Base-by-base conservation (phyloP, 192 early-diverging fungal genomes). In the Ramicandelaber brevisporus region DNA sequence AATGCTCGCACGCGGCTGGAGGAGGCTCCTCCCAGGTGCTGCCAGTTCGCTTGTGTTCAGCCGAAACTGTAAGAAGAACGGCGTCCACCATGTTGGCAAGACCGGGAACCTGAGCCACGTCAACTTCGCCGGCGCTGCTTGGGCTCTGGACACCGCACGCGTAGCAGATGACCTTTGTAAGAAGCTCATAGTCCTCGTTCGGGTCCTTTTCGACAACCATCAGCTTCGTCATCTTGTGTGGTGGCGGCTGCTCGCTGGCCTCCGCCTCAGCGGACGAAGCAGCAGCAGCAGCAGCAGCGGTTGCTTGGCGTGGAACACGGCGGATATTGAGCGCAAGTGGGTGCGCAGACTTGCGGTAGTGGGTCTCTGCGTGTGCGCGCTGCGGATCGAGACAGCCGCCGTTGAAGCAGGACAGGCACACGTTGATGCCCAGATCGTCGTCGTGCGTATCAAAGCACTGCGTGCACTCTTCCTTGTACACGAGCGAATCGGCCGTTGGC, bases 391-490 rank as follows among this genome's bases (percentile, higher is more conserved):
- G 36, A 36, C 88, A 93, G 2, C 74, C 79, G 17, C 84, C 88
- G 36, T 95, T 89, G 46, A 85, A 97, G 57, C 92, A 97, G 6
- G 63, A 61, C 17, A 97, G 54, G 36, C 92, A 97, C 8, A 97
- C 86, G 43, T 93, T 75, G 34, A 97, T 49, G 18, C 92, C 92
- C 17, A 41, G 49, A 5, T 60, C 43, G 25, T 57, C 46, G 37
- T 86, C 80, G 44, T 70, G 57, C 34, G 42, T 50, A 48, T 83
- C 79, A 57, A 86, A 96, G 55, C 90, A 96, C 27, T 72, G 57
- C 11, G 82, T 84, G 50, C 86, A 96, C 50, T 96, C 90, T 33
- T 96, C 87, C 53, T 92, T 96, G 65, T 83, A 54, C 21, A 59
- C 51, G 14, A 40, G 47, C 0, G 53, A 48, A 5, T 41, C 32